Percentiles rank a stretch among this genome's conserved stretches.
These are phyloP conservation scores for Torulaspora globosa DNA, from an alignment of 1,139 yeast species.

Conservation along the genomic window DNA sequence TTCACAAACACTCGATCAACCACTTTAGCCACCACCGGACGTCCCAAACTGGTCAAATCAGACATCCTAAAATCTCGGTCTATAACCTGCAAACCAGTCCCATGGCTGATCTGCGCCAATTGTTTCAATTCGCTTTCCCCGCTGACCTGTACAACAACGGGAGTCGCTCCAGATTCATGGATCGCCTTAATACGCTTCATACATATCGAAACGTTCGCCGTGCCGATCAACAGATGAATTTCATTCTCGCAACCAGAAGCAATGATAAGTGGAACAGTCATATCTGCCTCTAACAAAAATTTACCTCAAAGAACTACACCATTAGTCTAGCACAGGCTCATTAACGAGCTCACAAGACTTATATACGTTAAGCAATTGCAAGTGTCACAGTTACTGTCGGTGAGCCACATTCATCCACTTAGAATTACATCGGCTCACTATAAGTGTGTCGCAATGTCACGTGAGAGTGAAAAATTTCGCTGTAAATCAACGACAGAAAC, in stretches of 20 bases:
- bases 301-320: background rate
- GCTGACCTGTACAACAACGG: slow-evolving; percentile 44
- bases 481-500: background rate
- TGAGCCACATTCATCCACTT: slow-evolving; percentile 4
- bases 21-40: slow-evolving; percentile 55
- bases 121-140: slow-evolving; percentile 23
- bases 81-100: slow-evolving; percentile 33
- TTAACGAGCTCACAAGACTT: background rate
- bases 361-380: background rate
- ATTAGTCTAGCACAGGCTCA: background rate
- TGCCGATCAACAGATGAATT: slow-evolving; percentile 60
- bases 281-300: background rate
- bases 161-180: slow-evolving; percentile 54
- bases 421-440: background rate
- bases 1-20: slow-evolving; percentile 76
- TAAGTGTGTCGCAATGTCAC: background rate
- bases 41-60: slow-evolving; percentile 56
- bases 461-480: slow-evolving; percentile 1
- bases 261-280: slow-evolving; percentile 23
- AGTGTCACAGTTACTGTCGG: background rate
- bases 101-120: slow-evolving; percentile 14
- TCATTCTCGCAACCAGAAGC: slow-evolving; percentile 51
- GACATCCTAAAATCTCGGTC: slow-evolving; percentile 40
- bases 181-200: slow-evolving; percentile 49
- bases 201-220: slow-evolving; percentile 32